Evolutionary conservation across 192 early-diverging fungal genomes (phyloP), one percentile per base, ranked within the genome.

Genomic region (Coemansia sp.): DNA sequence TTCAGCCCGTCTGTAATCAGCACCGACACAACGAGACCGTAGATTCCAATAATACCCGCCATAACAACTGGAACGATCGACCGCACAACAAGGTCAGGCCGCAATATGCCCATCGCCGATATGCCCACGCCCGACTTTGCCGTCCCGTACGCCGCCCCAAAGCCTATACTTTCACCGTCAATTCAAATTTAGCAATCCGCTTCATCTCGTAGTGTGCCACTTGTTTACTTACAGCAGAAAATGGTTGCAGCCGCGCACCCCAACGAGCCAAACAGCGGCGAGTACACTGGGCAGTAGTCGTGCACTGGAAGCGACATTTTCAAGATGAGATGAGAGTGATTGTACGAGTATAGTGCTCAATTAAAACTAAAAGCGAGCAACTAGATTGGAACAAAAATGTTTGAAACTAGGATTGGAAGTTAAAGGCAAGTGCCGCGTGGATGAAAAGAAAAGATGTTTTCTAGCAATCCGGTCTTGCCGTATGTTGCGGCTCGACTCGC

Each of bases 41-140:
- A 99, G 73, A 99, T 94, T 77, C 90, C 95, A 69, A 99, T 93
- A 82, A 99, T 99, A 93, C 97, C 97, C 69, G 90, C 93, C 95
- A 97, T 97, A 68, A 98, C 90, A 56, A 97, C 93, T 14, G 94
- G 94, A 57, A 98, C 89, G 61, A 95, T 87, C 47, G 88, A 84
- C 74, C 91, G 93, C 77, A 94, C 90, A 54, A 92, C 90, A 54
- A 95, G 75, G 69, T 95, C 94, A 59, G 94, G 94, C 39, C 90
- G 90, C 58, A 93, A 82, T 21, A 89, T 86, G 63, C 93, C 93
- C 85, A 94, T 91, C 48, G 89, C 90, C 47, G 93, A 86, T 61
- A 95, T 87, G 62, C 94, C 94, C 9, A 94, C 86, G 58, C 94
- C 94, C 39, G 94, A 87, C 80, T 93, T 94, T 66, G 94, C 92